phyloP scores from a whole-genome alignment of 257 asterid genomes.

The Solanum appendiculatum region DNA sequence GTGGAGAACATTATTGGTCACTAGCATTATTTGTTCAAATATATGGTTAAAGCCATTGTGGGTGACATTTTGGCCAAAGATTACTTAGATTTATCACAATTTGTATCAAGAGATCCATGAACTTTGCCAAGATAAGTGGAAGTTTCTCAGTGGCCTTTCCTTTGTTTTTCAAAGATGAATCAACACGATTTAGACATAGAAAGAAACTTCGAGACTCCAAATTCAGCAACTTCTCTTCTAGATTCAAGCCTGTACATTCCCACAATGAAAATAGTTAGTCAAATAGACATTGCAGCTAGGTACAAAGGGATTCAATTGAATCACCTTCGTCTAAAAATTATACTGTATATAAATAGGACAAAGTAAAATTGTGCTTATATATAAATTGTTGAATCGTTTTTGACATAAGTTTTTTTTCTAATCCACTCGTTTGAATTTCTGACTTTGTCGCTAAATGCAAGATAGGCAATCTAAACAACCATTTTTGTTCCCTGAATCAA shows the following conservation, averaged over 20 bases:
- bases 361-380: too few species aligned
- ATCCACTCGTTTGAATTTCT: too few species aligned
- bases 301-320: background rate
- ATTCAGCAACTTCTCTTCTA: slow-evolving; percentile 30
- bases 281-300: background rate
- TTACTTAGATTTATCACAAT: background rate
- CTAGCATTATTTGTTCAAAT: background rate
- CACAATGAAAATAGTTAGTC: background rate
- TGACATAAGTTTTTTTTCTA: too few species aligned
- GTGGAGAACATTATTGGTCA: background rate
- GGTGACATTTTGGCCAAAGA: background rate
- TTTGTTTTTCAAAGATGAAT: background rate
- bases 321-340: background rate
- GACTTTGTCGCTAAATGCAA: too few species aligned
- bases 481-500: background rate
- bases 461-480: too few species aligned
- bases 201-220: slow-evolving; percentile 50
- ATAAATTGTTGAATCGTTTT: background rate
- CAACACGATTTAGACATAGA: slow-evolving; percentile 18
- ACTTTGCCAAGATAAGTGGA: slow-evolving; percentile 1
- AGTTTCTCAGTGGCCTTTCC: background rate
- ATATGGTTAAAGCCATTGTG: background rate
- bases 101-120: slow-evolving; percentile 11
- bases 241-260: slow-evolving; percentile 31
- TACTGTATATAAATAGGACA: too few species aligned